These are phyloP conservation scores for Cladophialophora immunda DNA, from an alignment of 2,329 filamentous ascomycete species.

Conservation along the genomic window DNA sequence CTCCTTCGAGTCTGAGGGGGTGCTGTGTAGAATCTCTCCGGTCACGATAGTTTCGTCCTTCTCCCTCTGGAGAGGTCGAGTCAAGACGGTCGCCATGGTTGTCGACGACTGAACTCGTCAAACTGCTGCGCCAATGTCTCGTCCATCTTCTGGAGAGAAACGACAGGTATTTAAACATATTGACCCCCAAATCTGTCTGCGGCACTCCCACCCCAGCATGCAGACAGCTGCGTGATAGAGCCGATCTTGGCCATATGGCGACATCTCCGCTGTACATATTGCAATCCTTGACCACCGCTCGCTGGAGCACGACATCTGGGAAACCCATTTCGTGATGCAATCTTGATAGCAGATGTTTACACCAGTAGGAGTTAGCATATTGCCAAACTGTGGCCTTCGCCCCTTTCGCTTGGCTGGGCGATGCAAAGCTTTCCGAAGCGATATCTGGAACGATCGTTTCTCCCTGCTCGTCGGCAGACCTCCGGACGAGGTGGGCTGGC, in stretches of 20 bases:
- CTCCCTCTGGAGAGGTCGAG: not conserved
- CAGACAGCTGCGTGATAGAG: not conserved
- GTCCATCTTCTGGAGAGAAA: not conserved
- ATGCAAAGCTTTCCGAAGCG: conserved; percentile 1
- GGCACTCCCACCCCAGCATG: not conserved
- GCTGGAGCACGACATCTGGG: not conserved
- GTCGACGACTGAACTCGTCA: not conserved
- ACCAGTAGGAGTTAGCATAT: not conserved
- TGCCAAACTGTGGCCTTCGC: not conserved
- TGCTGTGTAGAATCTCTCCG: not conserved
- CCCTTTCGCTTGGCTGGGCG: not conserved
- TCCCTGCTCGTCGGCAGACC: not conserved
- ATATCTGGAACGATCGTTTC: not conserved
- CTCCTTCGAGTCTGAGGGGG: conserved; percentile 19
- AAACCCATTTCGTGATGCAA: conserved; percentile 2
- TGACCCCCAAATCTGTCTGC: not conserved
- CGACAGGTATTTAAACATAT: conserved; percentile 6
- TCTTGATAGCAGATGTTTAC: not conserved
- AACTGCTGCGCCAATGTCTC: not conserved
- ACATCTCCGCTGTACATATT: conserved; percentile 3
- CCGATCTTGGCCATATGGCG: conserved; percentile 13
- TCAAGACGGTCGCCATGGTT: conserved; percentile 4
- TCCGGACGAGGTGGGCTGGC: not conserved
- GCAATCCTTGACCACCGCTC: not conserved
- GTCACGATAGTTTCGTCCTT: not conserved